Percentiles rank a stretch among this genome's conserved stretches.
Conservation (phyloP, 805 yeast genomes). For the Candida schatavii region DNA sequence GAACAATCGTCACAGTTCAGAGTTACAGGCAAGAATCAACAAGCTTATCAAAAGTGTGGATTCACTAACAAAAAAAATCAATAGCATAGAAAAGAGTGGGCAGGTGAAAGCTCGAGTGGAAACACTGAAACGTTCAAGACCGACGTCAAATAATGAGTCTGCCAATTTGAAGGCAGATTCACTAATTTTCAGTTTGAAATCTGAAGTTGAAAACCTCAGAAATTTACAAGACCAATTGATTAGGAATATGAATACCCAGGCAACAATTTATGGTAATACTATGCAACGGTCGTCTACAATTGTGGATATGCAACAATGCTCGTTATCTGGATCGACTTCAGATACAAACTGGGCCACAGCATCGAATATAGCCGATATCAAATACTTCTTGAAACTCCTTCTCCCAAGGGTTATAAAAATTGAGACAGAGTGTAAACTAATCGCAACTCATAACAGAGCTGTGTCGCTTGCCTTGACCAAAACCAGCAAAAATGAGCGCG, state of each 20-base stretch:
- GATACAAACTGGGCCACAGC: neutral
- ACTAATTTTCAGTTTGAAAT: neutral
- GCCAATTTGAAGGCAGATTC: neutral
- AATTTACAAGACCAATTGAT: neutral
- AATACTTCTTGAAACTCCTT: slow-evolving; percentile 15
- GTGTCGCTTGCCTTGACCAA: too few relatives aligned
- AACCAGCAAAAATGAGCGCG: too few relatives aligned
- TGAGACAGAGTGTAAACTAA: slow-evolving; percentile 5
- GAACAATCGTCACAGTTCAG: neutral
- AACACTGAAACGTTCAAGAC: neutral
- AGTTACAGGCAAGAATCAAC: neutral
- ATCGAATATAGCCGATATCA: slow-evolving; percentile 12
- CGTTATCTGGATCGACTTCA: neutral
- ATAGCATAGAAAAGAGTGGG: neutral
- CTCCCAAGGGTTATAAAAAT: slow-evolving; percentile 15
- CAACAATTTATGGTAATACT: neutral
- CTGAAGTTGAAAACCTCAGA: slow-evolving; percentile 4
- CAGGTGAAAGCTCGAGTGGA: neutral
- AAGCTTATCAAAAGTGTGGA: neutral
- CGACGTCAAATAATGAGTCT: neutral
- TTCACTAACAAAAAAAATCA: neutral
- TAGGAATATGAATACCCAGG: slow-evolving; percentile 1
- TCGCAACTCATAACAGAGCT: too few relatives aligned
- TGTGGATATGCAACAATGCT: neutral
- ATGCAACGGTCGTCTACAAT: neutral